Percentiles rank a stretch among this genome's conserved stretches.
Conservation (phyloP, 371 early-diverging fungal genomes). For the Syncephalis plumigaleata region DNA sequence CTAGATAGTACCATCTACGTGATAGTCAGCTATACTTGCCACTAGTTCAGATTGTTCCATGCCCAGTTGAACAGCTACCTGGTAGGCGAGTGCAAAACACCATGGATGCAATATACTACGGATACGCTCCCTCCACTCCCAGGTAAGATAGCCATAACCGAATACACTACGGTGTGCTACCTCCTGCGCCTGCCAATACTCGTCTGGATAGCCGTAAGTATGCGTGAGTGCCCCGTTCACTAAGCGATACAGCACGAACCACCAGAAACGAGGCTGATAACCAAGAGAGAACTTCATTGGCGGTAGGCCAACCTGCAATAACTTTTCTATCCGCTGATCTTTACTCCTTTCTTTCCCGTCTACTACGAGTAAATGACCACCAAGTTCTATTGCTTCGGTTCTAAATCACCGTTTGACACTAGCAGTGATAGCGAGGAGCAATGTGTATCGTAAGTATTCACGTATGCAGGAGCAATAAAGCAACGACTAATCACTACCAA, state of each 20-base stretch:
- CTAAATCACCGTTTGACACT: too few relatives aligned
- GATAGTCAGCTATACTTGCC: constrained; percentile 14
- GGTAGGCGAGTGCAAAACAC: constrained; percentile 54
- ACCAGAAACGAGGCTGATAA: too few relatives aligned
- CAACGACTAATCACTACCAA: too few relatives aligned
- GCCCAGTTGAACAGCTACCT: constrained; percentile 23
- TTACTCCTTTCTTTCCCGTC: too few relatives aligned
- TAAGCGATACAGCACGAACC: constrained; percentile 22
- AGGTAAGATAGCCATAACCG: constrained; percentile 76
- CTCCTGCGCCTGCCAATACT: constrained; percentile 82
- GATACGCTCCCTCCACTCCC: constrained; percentile 76
- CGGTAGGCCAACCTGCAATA: too few relatives aligned
- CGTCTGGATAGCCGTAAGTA: constrained; percentile 75
- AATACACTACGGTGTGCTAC: constrained; percentile 65
- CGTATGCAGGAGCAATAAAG: too few relatives aligned
- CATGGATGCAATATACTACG: constrained; percentile 64
- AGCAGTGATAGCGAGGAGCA: too few relatives aligned
- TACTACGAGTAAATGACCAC: too few relatives aligned
- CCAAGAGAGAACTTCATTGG: too few relatives aligned
- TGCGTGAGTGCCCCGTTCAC: constrained; percentile 38
- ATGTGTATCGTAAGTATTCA: too few relatives aligned
- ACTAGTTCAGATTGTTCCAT: constrained; percentile 37
- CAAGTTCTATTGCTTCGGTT: too few relatives aligned
- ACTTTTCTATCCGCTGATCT: too few relatives aligned
- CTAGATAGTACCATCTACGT: background rate